Base-by-base conservation (phyloP, 176 grass and related monocot genomes). In the Carex parvula region DNA sequence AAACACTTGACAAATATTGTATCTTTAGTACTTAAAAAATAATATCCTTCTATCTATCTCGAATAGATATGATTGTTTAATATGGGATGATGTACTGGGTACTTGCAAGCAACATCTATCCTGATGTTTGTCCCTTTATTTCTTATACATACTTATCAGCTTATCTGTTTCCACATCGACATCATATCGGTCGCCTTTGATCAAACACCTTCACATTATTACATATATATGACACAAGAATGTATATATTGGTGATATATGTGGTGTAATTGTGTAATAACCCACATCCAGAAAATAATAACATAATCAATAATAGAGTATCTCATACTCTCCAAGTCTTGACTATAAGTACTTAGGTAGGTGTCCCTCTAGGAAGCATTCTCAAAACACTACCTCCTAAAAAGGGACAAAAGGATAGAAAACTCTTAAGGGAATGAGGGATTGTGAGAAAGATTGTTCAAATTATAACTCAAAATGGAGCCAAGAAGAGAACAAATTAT, bases 401-500 rank as follows among this genome's bases (percentile, higher is more conserved):
- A 83, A 52, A 83, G 81, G 35, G 39, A 69, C 81, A n/a, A 30
- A 20, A 5, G 54, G 26, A 14, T 41, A 30, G 12, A 55, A 22
- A 8, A 52, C 6, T 5, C 2, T n/a, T 0, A 20, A 61, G 17
- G 8, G 1, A 30, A 86, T 86, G 85, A 64, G 56, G 39, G 75
- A 86, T 62, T 44, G 30, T 81, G 64, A 81, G 50, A 64, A 65
- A 59, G 60, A 76, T 68, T 56, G 79, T 62, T 64, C 79, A 26
- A 64, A 55, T 68, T 52, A 24, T 4, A 21, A 59, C 21, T 72
- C 77, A 58, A 59, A 70, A 22, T 87, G 86, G 80, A 83, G 80
- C 70, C 46, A 80, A 79, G 86, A 87, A 22, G 86, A 87, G 66
- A 87, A 87, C 67, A 87, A 87, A 62, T 21, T 83, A n/a, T 87